Base-by-base conservation (phyloP, 495 filamentous ascomycete genomes). In the Xylaria curta region DNA sequence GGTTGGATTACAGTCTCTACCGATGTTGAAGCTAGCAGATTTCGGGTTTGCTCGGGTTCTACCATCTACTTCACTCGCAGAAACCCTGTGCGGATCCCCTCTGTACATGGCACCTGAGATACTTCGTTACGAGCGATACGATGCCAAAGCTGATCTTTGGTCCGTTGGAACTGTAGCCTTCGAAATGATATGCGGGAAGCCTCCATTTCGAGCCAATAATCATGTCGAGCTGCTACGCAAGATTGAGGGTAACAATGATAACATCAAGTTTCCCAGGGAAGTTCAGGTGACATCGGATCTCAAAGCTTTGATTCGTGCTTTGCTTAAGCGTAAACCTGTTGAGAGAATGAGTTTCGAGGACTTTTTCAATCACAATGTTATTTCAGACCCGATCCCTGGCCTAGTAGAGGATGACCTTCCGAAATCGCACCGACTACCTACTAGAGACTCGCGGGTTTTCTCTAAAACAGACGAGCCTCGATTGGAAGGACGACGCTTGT, bases 81-180 rank as follows among this genome's bases (percentile, higher is more conserved):
- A 99, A 78, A 99, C 96, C 3, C 86, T 99, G 7, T 99, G 96
- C 80, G 96, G 96, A 42, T 99, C 96, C n/a, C 96, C 96, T 17
- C 86, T 99, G 31, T 99, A 99, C 81, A 99, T 99, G 96, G 96
- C 96, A 1, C 96, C 96, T 2, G 96, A 99, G 81, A 99, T 99
- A 70, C 88, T 99, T 53, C 90, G 95, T 53, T 99, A 98, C 75
- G 95, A 99, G 78, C 95, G 94, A 79, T 99, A 99, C 80, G 95
- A 97, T 83, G 94, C 95, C 56, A 97, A 95, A 78, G 96, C 94
- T 51, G 96, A 99, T 84, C 83, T 99, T 46, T 99, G 96, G 96
- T 99, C 96, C 26, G 93, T 97, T 47, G 96, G 96, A 44, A 97
- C 97, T 6, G 96, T 99, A 10, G 82, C 97, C 26, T 96, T 91